phyloP scores from a whole-genome alignment of 2,329 filamentous ascomycete genomes.

The Alternaria sp. region DNA sequence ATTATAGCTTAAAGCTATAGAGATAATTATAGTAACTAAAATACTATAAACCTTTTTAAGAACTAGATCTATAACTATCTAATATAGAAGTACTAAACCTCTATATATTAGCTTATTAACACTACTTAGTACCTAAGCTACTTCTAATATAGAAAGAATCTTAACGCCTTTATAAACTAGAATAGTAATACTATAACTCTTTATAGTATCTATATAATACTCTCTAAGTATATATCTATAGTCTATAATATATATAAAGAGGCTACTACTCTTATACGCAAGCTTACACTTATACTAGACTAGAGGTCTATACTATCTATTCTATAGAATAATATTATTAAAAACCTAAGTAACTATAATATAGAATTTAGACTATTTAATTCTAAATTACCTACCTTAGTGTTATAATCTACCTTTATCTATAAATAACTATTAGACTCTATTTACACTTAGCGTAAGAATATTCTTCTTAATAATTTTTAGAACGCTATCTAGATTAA shows the following conservation, averaged over 20 bases:
- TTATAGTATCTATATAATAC: neutral
- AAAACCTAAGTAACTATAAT: neutral
- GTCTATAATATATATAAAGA: too few species aligned
- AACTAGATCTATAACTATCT: neutral
- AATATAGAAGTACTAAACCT: neutral
- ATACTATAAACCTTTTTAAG: neutral
- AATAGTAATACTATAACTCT: too few species aligned
- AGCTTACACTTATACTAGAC: neutral
- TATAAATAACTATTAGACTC: neutral
- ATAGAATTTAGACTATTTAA: neutral
- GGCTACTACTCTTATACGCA: neutral
- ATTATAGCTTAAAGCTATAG: too few species aligned
- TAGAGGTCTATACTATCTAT: neutral
- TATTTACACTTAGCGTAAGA: neutral
- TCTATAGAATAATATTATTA: neutral
- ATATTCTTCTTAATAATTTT: neutral
- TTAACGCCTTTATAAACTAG: too few species aligned
- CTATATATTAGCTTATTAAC: neutral
- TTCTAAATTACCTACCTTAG: neutral
- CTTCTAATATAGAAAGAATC: neutral
- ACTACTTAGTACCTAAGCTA: neutral
- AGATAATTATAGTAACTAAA: too few species aligned
- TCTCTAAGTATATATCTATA: too few species aligned
- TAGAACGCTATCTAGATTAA: neutral
- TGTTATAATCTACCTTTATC: neutral